phyloP scores from a whole-genome alignment of 2,329 filamentous ascomycete species.

The Phialophora expanda region DNA sequence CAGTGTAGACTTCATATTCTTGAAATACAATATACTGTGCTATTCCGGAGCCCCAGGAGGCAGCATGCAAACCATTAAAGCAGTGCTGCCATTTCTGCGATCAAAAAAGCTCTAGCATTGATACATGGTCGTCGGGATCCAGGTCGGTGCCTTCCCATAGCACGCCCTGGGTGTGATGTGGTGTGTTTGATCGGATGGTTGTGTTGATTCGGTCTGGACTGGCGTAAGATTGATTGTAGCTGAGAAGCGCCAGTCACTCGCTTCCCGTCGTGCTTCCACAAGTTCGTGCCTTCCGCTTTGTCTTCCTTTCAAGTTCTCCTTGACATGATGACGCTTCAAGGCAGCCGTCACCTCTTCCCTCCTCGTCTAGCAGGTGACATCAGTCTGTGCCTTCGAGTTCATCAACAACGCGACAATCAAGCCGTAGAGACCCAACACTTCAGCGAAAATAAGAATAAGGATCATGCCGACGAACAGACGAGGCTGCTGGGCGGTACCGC shows the following conservation, averaged over 20 bases:
- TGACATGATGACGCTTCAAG: conserved; percentile 27
- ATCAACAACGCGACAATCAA: conserved; percentile 98
- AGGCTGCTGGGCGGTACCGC: conserved; percentile 59
- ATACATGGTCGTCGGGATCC: conserved; percentile 22
- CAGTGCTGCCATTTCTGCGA: conserved; percentile 6
- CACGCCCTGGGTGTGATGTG: conserved; percentile 1
- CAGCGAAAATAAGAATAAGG: conserved; percentile 98
- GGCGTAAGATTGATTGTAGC: conserved; percentile 4
- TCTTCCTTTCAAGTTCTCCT: background rate
- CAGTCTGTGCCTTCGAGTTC: conserved; percentile 87
- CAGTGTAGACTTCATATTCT: background rate
- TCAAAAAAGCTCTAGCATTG: conserved; percentile 22
- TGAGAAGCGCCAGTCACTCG: background rate
- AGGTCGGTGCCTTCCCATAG: background rate
- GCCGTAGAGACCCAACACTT: conserved; percentile 99
- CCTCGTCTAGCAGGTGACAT: conserved; percentile 63
- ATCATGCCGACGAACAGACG: conserved; percentile 85
- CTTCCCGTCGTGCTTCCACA: background rate
- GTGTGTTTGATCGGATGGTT: background rate
- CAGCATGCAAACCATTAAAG: conserved; percentile 16
- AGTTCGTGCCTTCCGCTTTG: conserved; percentile 6
- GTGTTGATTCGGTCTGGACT: conserved; percentile 9
- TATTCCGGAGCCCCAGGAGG: conserved; percentile 12
- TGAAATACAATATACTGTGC: conserved; percentile 20
- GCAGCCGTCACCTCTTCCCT: conserved; percentile 32